Evolutionary conservation across 2,329 filamentous ascomycete genomes (phyloP).

Genomic region (Elsinoe australis): DNA sequence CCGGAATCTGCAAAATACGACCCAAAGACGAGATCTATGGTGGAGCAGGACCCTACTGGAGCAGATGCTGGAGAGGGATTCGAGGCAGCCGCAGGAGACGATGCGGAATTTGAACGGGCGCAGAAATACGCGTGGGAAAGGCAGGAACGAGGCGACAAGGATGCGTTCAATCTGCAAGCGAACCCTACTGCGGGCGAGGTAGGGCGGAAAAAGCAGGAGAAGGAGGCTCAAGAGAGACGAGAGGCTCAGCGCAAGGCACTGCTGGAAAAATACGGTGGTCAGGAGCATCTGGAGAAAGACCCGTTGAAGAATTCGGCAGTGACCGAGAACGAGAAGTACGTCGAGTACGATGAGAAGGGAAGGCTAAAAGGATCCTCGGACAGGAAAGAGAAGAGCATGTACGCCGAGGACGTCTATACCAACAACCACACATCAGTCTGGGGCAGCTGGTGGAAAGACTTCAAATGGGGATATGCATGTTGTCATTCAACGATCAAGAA

Average conservation of each 20-base stretch:
- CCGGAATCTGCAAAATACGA: constrained; percentile 96
- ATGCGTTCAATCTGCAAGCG: constrained; percentile 82
- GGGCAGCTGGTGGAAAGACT: constrained; percentile 96
- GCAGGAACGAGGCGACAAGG: constrained; percentile 72
- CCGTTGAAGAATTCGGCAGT: constrained; percentile 58
- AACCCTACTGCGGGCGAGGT: constrained; percentile 92
- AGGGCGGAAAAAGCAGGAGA: constrained; percentile 67
- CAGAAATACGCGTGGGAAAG: constrained; percentile 92
- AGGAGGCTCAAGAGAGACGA: constrained; percentile 63
- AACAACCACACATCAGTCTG: constrained; percentile 92
- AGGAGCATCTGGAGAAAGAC: constrained; percentile 51
- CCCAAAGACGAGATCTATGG: constrained; percentile 87
- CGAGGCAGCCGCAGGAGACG: constrained; percentile 79
- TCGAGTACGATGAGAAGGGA: constrained; percentile 90
- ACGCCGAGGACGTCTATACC: constrained; percentile 74
- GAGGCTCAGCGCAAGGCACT: constrained; percentile 62
- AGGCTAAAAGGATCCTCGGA: constrained; percentile 80
- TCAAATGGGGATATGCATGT: constrained; percentile 92
- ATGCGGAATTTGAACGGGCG: constrained; percentile 82
- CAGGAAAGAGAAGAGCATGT: constrained; percentile 76
- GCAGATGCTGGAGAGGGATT: constrained; percentile 91
- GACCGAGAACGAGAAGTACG: constrained; percentile 73
- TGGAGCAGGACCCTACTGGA: constrained; percentile 69
- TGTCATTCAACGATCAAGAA: constrained; percentile 93
- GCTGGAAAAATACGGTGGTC: constrained; percentile 73